A percentile compares a stretch with the other conserved stretches of the same genome.
Conservation (phyloP, 2,329 filamentous ascomycete genomes). For the Arthrobotrys musiformis region DNA sequence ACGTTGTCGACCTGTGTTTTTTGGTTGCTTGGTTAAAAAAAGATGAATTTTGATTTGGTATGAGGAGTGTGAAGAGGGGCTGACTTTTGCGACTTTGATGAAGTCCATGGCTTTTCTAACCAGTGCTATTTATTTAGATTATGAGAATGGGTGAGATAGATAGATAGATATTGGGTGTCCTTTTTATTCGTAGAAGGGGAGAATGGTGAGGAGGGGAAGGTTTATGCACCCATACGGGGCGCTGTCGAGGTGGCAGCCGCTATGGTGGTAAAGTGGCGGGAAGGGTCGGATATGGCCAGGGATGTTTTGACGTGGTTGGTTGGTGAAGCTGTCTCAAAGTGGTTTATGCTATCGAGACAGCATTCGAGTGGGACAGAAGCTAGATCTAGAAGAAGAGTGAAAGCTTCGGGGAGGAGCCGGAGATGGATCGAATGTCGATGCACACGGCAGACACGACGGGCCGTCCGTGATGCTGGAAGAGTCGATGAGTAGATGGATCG, state of each 20-base stretch:
- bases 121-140: no score
- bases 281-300: conserved; percentile 30
- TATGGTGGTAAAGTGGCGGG: conserved; percentile 41
- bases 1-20: conserved; percentile 70
- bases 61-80: neutral
- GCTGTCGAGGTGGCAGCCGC: conserved; percentile 10
- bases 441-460: neutral
- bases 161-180: no score
- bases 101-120: conserved; percentile 59
- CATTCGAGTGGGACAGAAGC: neutral
- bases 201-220: neutral
- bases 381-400: neutral
- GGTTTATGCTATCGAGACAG: conserved; percentile 21
- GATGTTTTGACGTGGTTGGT: neutral
- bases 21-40: neutral
- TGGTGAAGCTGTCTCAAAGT: neutral
- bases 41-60: neutral
- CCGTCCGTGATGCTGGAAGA: neutral
- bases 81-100: conserved; percentile 59
- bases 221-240: conserved; percentile 36
- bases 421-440: neutral
- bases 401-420: neutral
- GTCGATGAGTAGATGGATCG: neutral
- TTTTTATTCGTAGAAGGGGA: no score
- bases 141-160: no score